Percentiles rank a stretch among this genome's conserved stretches.
Conservation (phyloP, 768 basidiomycete genomes). For the Leccinum barrowsii region DNA sequence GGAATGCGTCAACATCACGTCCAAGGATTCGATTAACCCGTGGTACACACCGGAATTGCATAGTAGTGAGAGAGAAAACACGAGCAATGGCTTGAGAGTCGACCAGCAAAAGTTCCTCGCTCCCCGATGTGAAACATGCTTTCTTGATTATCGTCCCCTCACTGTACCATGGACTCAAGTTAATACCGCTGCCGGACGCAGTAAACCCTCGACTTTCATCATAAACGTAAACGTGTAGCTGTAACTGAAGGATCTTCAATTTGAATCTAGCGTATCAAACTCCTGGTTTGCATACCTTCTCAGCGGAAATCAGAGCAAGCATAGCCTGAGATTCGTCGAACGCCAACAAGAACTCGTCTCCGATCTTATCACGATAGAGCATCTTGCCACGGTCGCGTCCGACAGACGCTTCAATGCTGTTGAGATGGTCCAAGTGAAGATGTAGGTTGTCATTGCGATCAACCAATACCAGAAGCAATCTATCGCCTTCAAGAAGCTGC, state of each 20-base stretch:
- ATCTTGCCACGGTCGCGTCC: constrained; percentile 28
- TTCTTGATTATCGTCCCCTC: constrained; percentile 32
- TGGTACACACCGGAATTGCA: constrained; percentile 48
- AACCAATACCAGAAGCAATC: constrained; percentile 39
- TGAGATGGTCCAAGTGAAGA: constrained; percentile 37
- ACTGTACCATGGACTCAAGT: constrained; percentile 47
- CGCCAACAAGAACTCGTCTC: constrained; percentile 41
- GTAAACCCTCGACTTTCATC: constrained; percentile 46
- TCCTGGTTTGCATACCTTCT: constrained; percentile 33
- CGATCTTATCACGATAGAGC: constrained; percentile 46
- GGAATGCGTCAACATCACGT: background rate
- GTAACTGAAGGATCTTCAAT: constrained; percentile 24
- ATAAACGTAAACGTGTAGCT: constrained; percentile 45
- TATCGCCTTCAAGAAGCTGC: constrained; percentile 41
- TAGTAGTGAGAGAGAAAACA: constrained; percentile 51
- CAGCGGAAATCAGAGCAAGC: constrained; percentile 42
- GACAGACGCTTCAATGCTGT: constrained; percentile 35
- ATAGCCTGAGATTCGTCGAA: constrained; percentile 52
- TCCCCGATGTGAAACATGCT: constrained; percentile 45
- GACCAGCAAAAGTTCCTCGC: constrained; percentile 51
- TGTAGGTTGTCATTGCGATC: constrained; percentile 30
- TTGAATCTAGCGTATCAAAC: background rate
- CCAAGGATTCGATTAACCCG: background rate
- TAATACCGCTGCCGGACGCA: constrained; percentile 40
- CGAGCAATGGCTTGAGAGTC: constrained; percentile 43